Base-by-base conservation (phyloP, 1,139 yeast species). In the Debaryomyces fabryi region DNA sequence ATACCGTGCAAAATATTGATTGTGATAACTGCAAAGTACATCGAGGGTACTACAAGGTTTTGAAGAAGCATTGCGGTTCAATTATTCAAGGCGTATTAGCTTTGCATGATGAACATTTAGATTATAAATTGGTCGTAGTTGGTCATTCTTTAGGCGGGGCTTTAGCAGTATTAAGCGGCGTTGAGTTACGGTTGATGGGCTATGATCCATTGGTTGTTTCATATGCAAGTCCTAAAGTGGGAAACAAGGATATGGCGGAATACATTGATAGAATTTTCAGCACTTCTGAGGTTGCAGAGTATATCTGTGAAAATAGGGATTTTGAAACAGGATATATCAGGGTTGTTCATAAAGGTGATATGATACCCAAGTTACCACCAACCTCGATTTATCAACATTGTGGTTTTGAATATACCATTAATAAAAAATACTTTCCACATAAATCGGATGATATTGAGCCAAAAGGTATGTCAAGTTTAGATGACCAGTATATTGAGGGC, bases 131-230 rank as follows among this genome's bases (percentile, higher is more conserved):
- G 13, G 72, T 79, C 3, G 72, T 85, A 2, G 68, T 81, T 2
- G 93, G 93, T 0, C 93, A 86, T 65, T 86, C 93, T 0, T 63
- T 86, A 25, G 95, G 93, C 1, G 93, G 85, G 2, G 89, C 90
- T 0, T 65, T 85, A 48, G 85, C 90, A 0, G 64, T 74, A 12
- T 64, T 87, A 34, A 74, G 82, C 9, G 91, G 86, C 0, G 71
- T 83, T 23, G 91, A 86, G 57, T 71, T 82, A 48, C 71, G 72
- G 51, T 54, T 78, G 6, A 57, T 78, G 58, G 88, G 87, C 0
- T 69, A 68, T 46, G 63, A 73, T 6, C 85, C 86, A 0, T 62
- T 77, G 38, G 80, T 85, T 1, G 64, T 85, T 8, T 75, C 85
- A 0, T 82, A 70, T 64, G 92, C 86, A 2, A 73, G 82, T 20